Conservation (phyloP, 768 basidiomycete genomes). For the Punctularia strigosozonata region DNA sequence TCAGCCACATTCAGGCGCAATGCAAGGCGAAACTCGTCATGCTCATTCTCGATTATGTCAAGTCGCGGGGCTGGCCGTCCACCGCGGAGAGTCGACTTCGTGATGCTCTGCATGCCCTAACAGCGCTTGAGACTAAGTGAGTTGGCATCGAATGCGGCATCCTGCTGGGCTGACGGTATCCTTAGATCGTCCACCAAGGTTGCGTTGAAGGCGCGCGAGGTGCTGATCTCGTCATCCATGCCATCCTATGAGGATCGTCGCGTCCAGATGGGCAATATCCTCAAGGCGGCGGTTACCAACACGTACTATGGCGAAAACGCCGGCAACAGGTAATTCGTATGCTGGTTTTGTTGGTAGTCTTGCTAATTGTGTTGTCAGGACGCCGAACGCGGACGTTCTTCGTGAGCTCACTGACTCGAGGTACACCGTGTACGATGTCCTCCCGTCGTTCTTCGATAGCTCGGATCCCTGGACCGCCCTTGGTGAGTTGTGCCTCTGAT, state of each 20-base stretch:
- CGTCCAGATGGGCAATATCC: slow-evolving; percentile 87
- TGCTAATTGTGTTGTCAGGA: slow-evolving; percentile 26
- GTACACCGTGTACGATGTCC: slow-evolving; percentile 94
- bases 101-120: slow-evolving; percentile 69
- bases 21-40: slow-evolving; percentile 86
- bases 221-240: slow-evolving; percentile 90
- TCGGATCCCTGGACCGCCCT: slow-evolving; percentile 74
- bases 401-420: slow-evolving; percentile 92
- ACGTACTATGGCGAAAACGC: slow-evolving; percentile 83
- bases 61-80: slow-evolving; percentile 63
- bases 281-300: slow-evolving; percentile 78
- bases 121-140: slow-evolving; percentile 81
- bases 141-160: slow-evolving; percentile 19
- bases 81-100: slow-evolving; percentile 64
- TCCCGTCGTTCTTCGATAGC: slow-evolving; percentile 91
- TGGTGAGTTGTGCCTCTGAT: slow-evolving; percentile 32
- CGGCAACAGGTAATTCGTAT: slow-evolving; percentile 39
- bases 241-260: slow-evolving; percentile 94
- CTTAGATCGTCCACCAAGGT: slow-evolving; percentile 81
- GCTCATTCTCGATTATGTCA: slow-evolving; percentile 81
- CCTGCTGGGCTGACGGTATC: not conserved
- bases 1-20: slow-evolving; percentile 93
- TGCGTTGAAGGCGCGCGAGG: slow-evolving; percentile 92
- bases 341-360: not conserved
- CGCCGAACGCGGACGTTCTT: slow-evolving; percentile 77